phyloP scores from a whole-genome alignment of 2,329 filamentous ascomycete species.

The Harringtonia lauricola region DNA sequence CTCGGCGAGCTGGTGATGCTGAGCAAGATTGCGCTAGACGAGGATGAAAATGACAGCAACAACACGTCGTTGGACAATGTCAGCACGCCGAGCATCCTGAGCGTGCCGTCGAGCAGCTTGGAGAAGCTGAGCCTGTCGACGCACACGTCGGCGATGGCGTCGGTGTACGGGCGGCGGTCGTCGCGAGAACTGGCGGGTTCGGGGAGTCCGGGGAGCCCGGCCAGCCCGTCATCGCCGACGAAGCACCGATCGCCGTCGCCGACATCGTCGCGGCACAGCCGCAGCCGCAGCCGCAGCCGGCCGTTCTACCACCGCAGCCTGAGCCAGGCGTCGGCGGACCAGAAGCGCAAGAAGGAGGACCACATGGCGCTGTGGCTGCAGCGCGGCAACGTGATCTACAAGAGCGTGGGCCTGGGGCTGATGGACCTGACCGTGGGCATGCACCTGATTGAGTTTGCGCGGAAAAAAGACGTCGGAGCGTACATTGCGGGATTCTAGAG shows the following conservation, averaged over 20 bases:
- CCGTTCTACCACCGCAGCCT: constrained; percentile 18
- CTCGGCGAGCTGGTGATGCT: constrained; percentile 70
- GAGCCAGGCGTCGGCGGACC: constrained; percentile 16
- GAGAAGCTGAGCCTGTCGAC: constrained; percentile 8
- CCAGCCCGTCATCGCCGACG: too few species aligned
- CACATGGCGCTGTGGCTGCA: constrained; percentile 44
- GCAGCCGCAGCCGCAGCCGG: not conserved
- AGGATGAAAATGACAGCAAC: constrained; percentile 21
- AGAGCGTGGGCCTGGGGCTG: constrained; percentile 54
- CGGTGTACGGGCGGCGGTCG: constrained; percentile 20
- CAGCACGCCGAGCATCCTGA: constrained; percentile 1
- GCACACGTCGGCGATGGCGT: constrained; percentile 27
- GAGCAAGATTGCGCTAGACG: constrained; percentile 30
- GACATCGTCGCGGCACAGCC: constrained; percentile 4
- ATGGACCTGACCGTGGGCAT: constrained; percentile 56
- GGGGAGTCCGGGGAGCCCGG: too few species aligned
- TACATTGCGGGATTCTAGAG: constrained; percentile 41
- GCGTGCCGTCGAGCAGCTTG: constrained; percentile 3
- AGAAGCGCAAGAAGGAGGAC: constrained; percentile 26
- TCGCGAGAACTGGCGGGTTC: too few species aligned
- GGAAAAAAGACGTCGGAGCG: constrained; percentile 41
- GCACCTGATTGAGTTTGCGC: constrained; percentile 45
- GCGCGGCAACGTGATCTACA: constrained; percentile 56
- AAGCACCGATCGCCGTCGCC: too few species aligned
- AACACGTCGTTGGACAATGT: constrained; percentile 13